Evolutionary conservation across 2,329 filamentous ascomycete species (phyloP), one percentile per base, ranked within the genome.

Genomic region (Neofusicoccum parvum): DNA sequence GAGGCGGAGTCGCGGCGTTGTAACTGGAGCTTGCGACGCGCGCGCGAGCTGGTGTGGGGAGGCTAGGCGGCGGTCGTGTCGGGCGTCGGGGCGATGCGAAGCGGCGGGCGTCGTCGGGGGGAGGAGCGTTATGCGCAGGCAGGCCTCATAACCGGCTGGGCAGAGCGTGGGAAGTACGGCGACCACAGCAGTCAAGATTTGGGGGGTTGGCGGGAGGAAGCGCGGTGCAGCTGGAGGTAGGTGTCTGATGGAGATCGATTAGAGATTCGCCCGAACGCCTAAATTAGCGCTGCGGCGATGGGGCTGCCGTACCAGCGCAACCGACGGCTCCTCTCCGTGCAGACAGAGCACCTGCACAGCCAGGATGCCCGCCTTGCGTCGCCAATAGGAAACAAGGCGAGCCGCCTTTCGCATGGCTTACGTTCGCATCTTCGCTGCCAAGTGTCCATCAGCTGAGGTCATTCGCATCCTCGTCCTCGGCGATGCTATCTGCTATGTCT

Each of bases 161-260:
- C n/a, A 48, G 41, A 48, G 50, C 36, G 51, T 20, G 37, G 37
- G 62, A 64, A 60, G 39, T 27, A 20, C 39, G 39, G 49, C 49
- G 62, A 58, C 45, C 39, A 32, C 50, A 27, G 34, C 27, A 56
- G 32, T 59, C 46, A 56, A 56, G 62, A 64, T 65, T 54, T 54
- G 63, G 53, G 63, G 53, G 63, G 63, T 43, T 46, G 63, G 43
- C 53, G 63, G 63, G 43, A 59, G 51, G 53, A 43, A 59, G 45
- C 51, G 45, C 63, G 63, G 63, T 59, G 53, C 63, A 58, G 41
- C 48, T 59, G 53, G 63, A 65, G 62, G 50, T 54, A 54, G 62
- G 27, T 43, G 59, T 62, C 49, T 58, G 63, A 65, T 65, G 63
- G 63, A 65, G 63, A 65, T 65, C 63, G 51, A 56, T 54, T 50